Conservation (phyloP, 139 green algal species). For the Coelastrella sp. region DNA sequence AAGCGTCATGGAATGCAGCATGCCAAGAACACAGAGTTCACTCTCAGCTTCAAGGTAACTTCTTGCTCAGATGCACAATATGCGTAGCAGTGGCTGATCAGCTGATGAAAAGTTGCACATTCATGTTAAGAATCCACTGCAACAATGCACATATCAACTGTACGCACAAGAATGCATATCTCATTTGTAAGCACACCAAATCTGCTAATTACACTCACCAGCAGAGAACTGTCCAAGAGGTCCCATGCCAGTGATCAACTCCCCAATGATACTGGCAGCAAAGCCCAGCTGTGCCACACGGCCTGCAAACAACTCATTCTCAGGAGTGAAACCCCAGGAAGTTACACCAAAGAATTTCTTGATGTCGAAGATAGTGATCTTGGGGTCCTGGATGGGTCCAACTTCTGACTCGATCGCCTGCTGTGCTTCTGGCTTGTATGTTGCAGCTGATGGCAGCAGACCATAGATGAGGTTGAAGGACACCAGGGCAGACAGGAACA, state of each 20-base stretch:
- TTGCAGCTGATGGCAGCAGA: constrained; percentile 66
- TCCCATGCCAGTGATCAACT: constrained; percentile 82
- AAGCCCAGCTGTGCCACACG: constrained; percentile 87
- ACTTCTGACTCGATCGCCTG: constrained; percentile 41
- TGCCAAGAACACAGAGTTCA: no score
- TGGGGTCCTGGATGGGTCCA: constrained; percentile 74
- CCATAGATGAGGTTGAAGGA: constrained; percentile 75
- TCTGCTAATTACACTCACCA: neutral
- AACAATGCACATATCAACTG: no score
- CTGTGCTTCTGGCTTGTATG: constrained; percentile 62
- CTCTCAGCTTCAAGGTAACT: no score
- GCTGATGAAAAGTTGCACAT: no score
- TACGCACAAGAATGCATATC: no score
- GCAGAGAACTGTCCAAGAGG: constrained; percentile 74
- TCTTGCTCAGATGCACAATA: no score
- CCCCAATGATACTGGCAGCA: constrained; percentile 78
- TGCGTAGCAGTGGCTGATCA: no score
- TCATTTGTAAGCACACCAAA: no score
- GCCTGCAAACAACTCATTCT: constrained; percentile 89
- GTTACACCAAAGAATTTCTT: constrained; percentile 70
- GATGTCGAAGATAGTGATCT: constrained; percentile 62
- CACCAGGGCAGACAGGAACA: constrained; percentile 70
- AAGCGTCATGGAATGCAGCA: no score
- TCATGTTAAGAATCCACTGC: no score
- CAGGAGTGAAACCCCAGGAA: constrained; percentile 73